phyloP scores from a whole-genome alignment of 495 filamentous ascomycete species.

The Monascus purpureus region DNA sequence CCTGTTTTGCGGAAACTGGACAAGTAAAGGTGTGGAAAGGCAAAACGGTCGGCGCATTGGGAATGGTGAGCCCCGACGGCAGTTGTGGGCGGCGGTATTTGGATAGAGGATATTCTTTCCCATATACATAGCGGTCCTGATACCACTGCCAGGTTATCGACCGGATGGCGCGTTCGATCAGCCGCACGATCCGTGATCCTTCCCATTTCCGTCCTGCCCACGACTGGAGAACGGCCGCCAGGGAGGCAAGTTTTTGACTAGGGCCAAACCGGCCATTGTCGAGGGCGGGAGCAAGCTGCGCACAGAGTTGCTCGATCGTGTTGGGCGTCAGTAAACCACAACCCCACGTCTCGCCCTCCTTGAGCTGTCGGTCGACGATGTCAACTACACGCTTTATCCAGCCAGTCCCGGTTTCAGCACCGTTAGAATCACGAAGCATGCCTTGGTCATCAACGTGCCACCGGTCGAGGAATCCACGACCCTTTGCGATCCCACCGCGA shows the following conservation, averaged over 20 bases:
- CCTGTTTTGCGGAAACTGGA: conserved; percentile 82
- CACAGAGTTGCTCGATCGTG: conserved; percentile 35
- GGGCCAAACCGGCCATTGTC: conserved; percentile 16
- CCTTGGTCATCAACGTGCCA: conserved; percentile 91
- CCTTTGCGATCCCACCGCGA: conserved; percentile 67
- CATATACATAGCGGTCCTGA: conserved; percentile 59
- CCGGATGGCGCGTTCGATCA: conserved; percentile 73
- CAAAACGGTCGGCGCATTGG: conserved; percentile 84
- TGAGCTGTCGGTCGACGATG: conserved; percentile 83
- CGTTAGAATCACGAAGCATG: conserved; percentile 63
- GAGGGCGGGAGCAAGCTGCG: conserved; percentile 26
- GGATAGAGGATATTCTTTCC: conserved; percentile 38
- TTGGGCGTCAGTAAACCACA: conserved; percentile 49
- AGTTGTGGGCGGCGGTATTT: conserved; percentile 64
- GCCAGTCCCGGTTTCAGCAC: conserved; percentile 46
- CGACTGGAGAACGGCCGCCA: conserved; percentile 37
- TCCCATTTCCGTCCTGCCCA: conserved; percentile 79
- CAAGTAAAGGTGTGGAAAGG: conserved; percentile 99
- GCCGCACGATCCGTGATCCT: conserved; percentile 70
- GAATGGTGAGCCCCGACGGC: conserved; percentile 61
- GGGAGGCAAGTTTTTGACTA: conserved; percentile 12
- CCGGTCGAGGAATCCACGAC: conserved; percentile 61
- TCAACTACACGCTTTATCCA: conserved; percentile 94
- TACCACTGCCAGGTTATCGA: conserved; percentile 78
- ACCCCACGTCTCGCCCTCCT: conserved; percentile 81